Evolutionary conservation across 495 filamentous ascomycete species (phyloP).

Genomic region (Parathielavia appendiculata): DNA sequence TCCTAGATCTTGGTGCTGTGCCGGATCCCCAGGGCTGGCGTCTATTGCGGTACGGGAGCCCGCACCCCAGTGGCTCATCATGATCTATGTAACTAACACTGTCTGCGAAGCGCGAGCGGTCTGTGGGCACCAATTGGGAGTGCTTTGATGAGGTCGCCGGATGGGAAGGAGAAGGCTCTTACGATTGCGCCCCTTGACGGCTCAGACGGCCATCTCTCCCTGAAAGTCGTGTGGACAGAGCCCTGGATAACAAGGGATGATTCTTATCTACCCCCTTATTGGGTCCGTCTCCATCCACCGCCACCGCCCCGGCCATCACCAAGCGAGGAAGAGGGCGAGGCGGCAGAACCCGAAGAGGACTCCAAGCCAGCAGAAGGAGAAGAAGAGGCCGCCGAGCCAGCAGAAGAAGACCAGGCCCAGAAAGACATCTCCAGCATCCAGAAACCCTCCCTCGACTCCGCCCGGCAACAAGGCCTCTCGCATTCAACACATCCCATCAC

Average conservation of each 20-base stretch:
- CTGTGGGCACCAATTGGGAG: constrained; percentile 61
- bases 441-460: constrained; percentile 38
- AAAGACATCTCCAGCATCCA: constrained; percentile 16
- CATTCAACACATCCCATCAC: constrained; percentile 32
- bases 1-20: constrained; percentile 59
- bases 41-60: constrained; percentile 39
- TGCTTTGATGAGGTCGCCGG: constrained; percentile 51
- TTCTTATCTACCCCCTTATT: constrained; percentile 55
- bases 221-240: constrained; percentile 51
- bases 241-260: constrained; percentile 54
- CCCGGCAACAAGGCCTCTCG: constrained; percentile 24
- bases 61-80: too few species aligned
- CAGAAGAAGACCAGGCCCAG: neutral
- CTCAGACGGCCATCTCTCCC: constrained; percentile 57
- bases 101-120: constrained; percentile 37
- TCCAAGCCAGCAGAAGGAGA: neutral
- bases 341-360: constrained; percentile 5
- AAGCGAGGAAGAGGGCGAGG: constrained; percentile 1
- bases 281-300: constrained; percentile 48
- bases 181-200: constrained; percentile 55
- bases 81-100: too few species aligned
- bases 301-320: constrained; percentile 7
- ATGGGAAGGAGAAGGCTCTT: constrained; percentile 47
- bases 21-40: constrained; percentile 55
- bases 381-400: neutral